Evolutionary conservation across 352 stramenopile genomes (phyloP).

Genomic region (Phytophthora uliginosa): DNA sequence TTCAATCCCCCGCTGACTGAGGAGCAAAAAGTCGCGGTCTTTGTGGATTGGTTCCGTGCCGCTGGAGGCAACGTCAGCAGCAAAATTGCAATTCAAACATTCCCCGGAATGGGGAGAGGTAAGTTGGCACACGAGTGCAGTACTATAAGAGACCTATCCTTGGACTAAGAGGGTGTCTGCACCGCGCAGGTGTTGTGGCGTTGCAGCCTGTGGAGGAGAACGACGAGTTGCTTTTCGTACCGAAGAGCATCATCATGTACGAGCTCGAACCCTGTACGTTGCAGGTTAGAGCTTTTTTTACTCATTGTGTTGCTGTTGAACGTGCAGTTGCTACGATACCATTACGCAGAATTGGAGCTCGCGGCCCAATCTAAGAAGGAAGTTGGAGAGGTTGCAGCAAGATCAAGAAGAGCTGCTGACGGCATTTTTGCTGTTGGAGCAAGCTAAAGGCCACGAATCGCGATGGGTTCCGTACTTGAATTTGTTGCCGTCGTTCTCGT

Average conservation of each 20-base stretch:
- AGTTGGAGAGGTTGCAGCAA: slow-evolving; percentile 43
- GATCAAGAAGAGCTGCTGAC: slow-evolving; percentile 67
- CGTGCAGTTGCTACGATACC: slow-evolving; percentile 50
- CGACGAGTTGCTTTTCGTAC: slow-evolving; percentile 54
- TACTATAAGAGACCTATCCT: not conserved
- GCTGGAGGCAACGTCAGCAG: slow-evolving; percentile 36
- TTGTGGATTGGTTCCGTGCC: slow-evolving; percentile 57
- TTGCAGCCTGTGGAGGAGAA: slow-evolving; percentile 35
- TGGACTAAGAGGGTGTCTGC: not conserved
- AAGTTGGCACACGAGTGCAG: not conserved
- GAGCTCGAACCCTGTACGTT: not conserved
- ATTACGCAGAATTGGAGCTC: slow-evolving; percentile 34
- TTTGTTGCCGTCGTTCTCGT: slow-evolving; percentile 45
- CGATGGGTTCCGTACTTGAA: slow-evolving; percentile 66
- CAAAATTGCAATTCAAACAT: slow-evolving; percentile 38
- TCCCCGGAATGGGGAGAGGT: slow-evolving; percentile 53
- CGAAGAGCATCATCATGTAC: slow-evolving; percentile 57
- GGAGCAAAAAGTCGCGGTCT: slow-evolving; percentile 25
- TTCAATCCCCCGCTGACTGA: slow-evolving; percentile 9
- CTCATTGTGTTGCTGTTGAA: not conserved
- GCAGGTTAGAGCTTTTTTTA: not conserved
- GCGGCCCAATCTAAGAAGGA: slow-evolving; percentile 35
- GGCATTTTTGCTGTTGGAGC: slow-evolving; percentile 70
- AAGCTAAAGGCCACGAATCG: slow-evolving; percentile 48
- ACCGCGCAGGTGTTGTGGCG: slow-evolving; percentile 40